These are phyloP conservation scores for Gossypium australe DNA, from an alignment of 345 rosid species.

Conservation along the genomic window DNA sequence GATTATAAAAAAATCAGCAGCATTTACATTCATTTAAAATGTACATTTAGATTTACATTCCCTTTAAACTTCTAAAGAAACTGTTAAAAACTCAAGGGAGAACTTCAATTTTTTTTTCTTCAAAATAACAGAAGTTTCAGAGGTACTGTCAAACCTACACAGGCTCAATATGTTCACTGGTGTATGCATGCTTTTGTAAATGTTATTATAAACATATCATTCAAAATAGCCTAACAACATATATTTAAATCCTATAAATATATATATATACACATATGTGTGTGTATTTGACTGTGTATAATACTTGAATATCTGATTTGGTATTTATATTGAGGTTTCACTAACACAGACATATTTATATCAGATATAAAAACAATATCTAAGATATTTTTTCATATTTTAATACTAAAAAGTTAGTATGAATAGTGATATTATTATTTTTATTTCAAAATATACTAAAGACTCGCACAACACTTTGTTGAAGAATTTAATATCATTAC, in stretches of 20 bases:
- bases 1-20: background rate
- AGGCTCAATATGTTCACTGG: background rate
- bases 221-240: background rate
- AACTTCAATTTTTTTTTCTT: background rate
- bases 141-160: background rate
- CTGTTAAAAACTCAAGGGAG: too few relatives aligned
- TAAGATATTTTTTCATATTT: background rate
- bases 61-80: too few relatives aligned
- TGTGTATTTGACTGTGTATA: background rate
- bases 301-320: too few relatives aligned
- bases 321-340: background rate
- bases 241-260: background rate
- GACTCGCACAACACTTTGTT: background rate
- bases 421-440: background rate
- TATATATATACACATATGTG: background rate
- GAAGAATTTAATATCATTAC: background rate
- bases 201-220: background rate
- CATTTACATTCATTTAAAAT: background rate
- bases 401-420: background rate
- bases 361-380: background rate
- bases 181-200: background rate
- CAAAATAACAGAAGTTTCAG: background rate
- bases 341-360: background rate
- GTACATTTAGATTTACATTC: too few relatives aligned
- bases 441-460: background rate